Percentiles rank a stretch among this genome's conserved stretches.
These are phyloP conservation scores for Magnusiomyces fungicola DNA, from an alignment of 1,139 yeast genomes.

Conservation along the genomic window DNA sequence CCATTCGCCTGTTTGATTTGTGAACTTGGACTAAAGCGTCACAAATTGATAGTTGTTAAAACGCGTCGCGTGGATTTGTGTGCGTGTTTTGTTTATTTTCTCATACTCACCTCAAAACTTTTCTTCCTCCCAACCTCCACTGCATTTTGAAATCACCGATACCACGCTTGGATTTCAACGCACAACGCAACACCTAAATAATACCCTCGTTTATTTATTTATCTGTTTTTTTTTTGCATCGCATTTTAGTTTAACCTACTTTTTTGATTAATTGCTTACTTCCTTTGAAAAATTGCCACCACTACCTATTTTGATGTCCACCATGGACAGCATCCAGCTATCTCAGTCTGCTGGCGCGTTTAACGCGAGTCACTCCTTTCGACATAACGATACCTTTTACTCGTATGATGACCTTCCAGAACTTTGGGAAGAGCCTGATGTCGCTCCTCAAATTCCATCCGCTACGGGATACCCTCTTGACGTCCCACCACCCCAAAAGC, in stretches of 20 bases:
- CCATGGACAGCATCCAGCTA: neutral
- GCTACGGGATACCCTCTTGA: conserved; percentile 66
- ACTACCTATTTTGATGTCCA: neutral
- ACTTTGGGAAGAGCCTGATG: conserved; percentile 49
- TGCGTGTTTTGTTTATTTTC: no score
- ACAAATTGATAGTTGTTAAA: no score
- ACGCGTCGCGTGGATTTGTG: no score
- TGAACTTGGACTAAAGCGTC: no score
- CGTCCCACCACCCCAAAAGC: conserved; percentile 48
- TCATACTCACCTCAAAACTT: no score
- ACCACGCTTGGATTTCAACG: no score
- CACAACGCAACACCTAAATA: neutral
- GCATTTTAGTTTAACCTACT: no score
- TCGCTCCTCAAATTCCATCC: conserved; percentile 44
- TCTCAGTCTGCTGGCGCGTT: neutral
- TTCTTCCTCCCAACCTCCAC: no score
- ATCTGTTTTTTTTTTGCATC: neutral
- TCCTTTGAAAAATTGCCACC: no score
- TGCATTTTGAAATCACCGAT: no score
- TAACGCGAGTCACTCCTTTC: neutral
- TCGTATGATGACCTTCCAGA: conserved; percentile 1
- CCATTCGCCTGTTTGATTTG: no score
- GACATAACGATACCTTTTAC: neutral
- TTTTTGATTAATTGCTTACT: no score
- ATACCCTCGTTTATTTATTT: neutral